Base-by-base conservation (phyloP, 495 filamentous ascomycete species). In the Neurospora sp. region DNA sequence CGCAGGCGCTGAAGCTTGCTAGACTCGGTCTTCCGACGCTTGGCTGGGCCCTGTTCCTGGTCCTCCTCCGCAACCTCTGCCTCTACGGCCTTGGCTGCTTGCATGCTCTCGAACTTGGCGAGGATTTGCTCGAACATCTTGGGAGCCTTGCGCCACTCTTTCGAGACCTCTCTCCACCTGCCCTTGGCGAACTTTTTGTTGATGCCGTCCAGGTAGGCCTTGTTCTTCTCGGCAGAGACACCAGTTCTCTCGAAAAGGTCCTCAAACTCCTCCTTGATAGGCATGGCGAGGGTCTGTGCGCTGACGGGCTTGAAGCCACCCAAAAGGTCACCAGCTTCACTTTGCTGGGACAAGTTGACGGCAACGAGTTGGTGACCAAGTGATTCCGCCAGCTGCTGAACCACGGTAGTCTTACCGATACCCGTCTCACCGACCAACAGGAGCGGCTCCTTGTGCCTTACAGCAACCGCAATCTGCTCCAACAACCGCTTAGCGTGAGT, bases 271-370 rank as follows among this genome's bases (percentile, higher is more conserved):
- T 97, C 95, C 77, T 97, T 93, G 81, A 98, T 84, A 2, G 96
- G 96, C 70, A 97, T 87, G 2, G 94, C 92, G 73, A 98, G 87
- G 75, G 90, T 94, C 75, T 94, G 91, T 46, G 94, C 88, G 80
- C 92, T 97, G 71, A 98, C 90, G 3, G 96, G 96, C 79, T 98
- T 98, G 84, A 96, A 98, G 3, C 96, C 96, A 75, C 96, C 96
- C 0, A 99, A 83, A 7, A 99, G 83, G 83, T 99, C 96, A 35
- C 93, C 91, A 46, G 90, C 92, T 83, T 99, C 96, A 79, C 94
- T 98, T 78, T 99, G 96, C 79, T 99, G 96, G 0, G 96, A 98
- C 77, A 99, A 79, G 79, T 99, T 99, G 75, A 98, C 91, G 1
- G 94, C 92, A 0, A 92, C 91, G 4, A 99, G 87, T 75, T 94